A percentile compares a stretch with the other conserved stretches of the same genome.
These are phyloP conservation scores for Beverwykella pulmonaria DNA, from an alignment of 495 filamentous ascomycete species.

Conservation along the genomic window DNA sequence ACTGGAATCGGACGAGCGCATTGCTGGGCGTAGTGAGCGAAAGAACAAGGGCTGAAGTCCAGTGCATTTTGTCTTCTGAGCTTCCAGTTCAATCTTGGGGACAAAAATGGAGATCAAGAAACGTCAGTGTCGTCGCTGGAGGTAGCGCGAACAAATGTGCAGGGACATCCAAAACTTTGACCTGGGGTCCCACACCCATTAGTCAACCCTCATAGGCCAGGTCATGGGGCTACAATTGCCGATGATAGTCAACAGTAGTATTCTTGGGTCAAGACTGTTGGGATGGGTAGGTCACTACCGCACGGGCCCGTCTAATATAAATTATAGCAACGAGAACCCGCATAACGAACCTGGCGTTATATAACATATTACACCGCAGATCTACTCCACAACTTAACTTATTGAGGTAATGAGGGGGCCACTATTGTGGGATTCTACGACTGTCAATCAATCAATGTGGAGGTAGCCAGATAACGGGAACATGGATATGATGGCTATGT, in stretches of 20 bases:
- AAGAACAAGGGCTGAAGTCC: slow-evolving; percentile 19
- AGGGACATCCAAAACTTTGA: background rate
- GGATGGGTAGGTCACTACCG: background rate
- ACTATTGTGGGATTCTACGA: background rate
- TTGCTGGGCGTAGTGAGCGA: slow-evolving; percentile 24
- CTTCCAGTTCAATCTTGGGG: background rate
- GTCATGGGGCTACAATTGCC: background rate
- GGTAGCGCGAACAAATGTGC: background rate
- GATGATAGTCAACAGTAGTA: background rate
- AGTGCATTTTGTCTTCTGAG: slow-evolving; percentile 15
- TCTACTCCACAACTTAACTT: background rate
- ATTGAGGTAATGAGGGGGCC: background rate
- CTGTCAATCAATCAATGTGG: background rate
- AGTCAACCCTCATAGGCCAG: background rate
- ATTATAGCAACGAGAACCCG: background rate
- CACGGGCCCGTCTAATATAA: background rate
- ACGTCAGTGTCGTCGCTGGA: background rate
- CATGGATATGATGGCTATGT: background rate
- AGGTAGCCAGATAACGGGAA: background rate
- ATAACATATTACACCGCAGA: background rate
- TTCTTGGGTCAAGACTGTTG: background rate
- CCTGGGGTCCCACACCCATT: background rate
- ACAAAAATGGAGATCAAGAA: slow-evolving; percentile 1
- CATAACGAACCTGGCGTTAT: background rate
- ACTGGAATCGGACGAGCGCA: slow-evolving; percentile 34